Evolutionary conservation across 2,329 filamentous ascomycete genomes (phyloP), one percentile per base, ranked within the genome.

Genomic region (Penicillium corylophilum): DNA sequence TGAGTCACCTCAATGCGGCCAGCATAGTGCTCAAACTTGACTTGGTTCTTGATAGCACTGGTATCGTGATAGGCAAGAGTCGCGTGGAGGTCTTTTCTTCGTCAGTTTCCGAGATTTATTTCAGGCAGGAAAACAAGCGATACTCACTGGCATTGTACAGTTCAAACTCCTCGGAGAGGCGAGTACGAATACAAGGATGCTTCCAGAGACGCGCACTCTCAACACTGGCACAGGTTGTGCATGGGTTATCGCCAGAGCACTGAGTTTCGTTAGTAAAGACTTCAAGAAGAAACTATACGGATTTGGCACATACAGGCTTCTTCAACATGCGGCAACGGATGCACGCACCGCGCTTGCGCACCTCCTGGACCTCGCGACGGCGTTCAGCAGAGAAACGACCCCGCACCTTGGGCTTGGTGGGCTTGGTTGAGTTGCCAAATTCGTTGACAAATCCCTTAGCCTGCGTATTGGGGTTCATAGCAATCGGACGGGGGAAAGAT

Each of bases 241-340:
- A 85, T 15, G 82, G 82, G 35, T 75, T 83, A 18, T 81, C 81
- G 29, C 80, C 79, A 8, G 82, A 84, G 59, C 82, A 85, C 68
- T 75, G 52, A 15, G 49, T 24, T 10, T 12, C 26, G 50, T 50
- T 28, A 50, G 35, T 35, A 16, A 3, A 15, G 6, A 16, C 10
- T 28, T 41, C 13, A 8, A 26, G 8, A 15, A 9, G 5, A 15
- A 33, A 6, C 13, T 15, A 5, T 6, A 35, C 1, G n/a, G 20
- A 26, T 35, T 35, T 35, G 31, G 8, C 23, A 31, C 67, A 55
- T 70, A 75, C 73, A 33, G 81, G 79, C 61, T 85, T 85, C 69
- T 84, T 85, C 22, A 85, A 70, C 82, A 85, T 84, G 13, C 82
- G 79, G 63, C 82, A 85, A 29, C 82, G 78, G 55, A 85, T 79